Evolutionary conservation across 805 yeast genomes (phyloP).

Genomic region (Yarrowia divulgata): DNA sequence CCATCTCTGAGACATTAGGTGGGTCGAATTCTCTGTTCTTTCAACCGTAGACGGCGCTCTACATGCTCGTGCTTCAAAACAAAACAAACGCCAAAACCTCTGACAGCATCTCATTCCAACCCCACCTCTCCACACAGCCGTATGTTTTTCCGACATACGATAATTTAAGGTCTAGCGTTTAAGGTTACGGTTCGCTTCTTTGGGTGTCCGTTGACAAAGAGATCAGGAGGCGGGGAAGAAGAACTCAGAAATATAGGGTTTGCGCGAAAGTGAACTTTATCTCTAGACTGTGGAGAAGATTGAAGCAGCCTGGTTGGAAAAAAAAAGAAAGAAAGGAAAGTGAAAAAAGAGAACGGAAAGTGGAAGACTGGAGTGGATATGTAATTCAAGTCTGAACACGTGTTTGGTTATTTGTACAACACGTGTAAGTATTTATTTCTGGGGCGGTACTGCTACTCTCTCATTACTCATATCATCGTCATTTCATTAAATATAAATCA

Average conservation of each 20-base stretch:
- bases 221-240: constrained; percentile 30
- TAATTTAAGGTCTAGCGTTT: too few relatives aligned
- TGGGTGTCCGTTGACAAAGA: constrained; percentile 26
- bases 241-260: not conserved
- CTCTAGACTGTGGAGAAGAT: not conserved
- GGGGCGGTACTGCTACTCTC: too few relatives aligned
- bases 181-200: constrained; percentile 25
- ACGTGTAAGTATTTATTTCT: too few relatives aligned
- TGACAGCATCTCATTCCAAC: not conserved
- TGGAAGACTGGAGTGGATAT: too few relatives aligned
- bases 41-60: too few relatives aligned
- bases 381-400: too few relatives aligned
- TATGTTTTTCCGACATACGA: constrained; percentile 31
- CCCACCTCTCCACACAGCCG: constrained; percentile 11
- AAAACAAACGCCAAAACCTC: too few relatives aligned
- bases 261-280: not conserved
- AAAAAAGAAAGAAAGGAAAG: not conserved
- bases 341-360: not conserved
- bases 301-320: not conserved
- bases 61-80: too few relatives aligned
- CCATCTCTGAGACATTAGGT: constrained; percentile 1
- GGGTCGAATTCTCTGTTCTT: too few relatives aligned
- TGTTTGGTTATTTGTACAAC: too few relatives aligned
- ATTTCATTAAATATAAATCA: not conserved
- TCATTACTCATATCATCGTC: too few relatives aligned